Evolutionary conservation across 2,329 filamentous ascomycete genomes (phyloP), one percentile per base, ranked within the genome.

Genomic region (Hymenoscyphus occultus): DNA sequence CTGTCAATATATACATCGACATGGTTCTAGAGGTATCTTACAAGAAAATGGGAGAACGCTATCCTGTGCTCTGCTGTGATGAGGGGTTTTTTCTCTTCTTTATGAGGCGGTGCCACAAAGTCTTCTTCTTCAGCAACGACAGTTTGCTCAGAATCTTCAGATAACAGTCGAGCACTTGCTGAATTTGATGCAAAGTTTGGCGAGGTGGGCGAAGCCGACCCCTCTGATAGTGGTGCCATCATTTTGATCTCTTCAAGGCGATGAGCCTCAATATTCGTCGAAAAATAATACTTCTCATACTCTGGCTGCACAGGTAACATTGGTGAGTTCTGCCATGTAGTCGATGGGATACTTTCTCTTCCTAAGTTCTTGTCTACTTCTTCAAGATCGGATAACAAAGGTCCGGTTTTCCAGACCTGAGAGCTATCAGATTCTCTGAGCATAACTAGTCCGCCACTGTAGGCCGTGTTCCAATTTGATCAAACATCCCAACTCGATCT

Each of bases 41-140:
- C 66, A 39, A 64, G 10, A 54, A 68, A 68, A 61, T 68, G 65
- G 12, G 64, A 63, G 56, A 65, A 63, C 10, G 64, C 60, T 51
- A 61, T 63, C 40, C 66, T 57, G 14, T 63, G 59, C 31, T 63
- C 65, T 1, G 63, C 63, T n/a, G 32, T 63, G 58, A 60, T 65
- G 32, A 63, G 61, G 40, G 35, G 12, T 5, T 64, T 62, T 45
- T 64, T 64, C n/a, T 64, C 48, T 28, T 64, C 59, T 39, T 66
- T 58, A 14, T 14, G 19, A 14, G 64, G 22, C 5, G 13, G 22
- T 13, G 7, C 57, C 2, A 16, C 42, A 7, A 14, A 2, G 2
- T 60, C 32, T 54, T 60, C 42, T 48, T 62, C 62, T 22, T 63
- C 61, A 9, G 51, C 61, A 16, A 39, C 32, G 19, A 39, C 35